Percentiles rank a stretch among this genome's conserved stretches.
phyloP scores from a whole-genome alignment of 306 rosid species.

The Abrus precatorius region DNA sequence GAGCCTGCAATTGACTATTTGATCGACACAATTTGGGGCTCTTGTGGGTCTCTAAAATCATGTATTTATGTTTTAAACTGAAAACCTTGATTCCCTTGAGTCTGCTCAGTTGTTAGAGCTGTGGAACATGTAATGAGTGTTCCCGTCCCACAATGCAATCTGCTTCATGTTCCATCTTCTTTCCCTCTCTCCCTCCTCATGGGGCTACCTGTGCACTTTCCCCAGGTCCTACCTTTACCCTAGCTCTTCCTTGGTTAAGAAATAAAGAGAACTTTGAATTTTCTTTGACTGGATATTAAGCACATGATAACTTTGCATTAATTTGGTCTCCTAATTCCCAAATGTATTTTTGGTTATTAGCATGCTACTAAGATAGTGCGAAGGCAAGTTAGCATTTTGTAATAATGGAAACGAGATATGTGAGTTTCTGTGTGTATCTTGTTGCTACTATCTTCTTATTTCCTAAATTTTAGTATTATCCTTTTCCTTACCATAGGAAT shows the following conservation, averaged over 20 bases:
- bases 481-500: neutral
- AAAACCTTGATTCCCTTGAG: neutral
- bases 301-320: slow-evolving; percentile 3
- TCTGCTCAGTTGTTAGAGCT: neutral
- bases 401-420: neutral
- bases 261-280: neutral
- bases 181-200: neutral
- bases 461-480: neutral
- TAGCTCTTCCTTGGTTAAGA: neutral
- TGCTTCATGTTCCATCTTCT: neutral
- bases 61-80: slow-evolving; percentile 7
- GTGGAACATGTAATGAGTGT: neutral
- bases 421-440: neutral
- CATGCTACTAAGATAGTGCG: neutral
- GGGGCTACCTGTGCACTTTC: neutral
- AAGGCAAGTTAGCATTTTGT: neutral
- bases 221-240: neutral
- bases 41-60: neutral
- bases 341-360: neutral
- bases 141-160: neutral
- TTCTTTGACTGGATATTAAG: neutral
- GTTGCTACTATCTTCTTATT: neutral
- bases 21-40: neutral
- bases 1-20: slow-evolving; percentile 1
- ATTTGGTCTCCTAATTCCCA: neutral